Evolutionary conservation across 2,329 filamentous ascomycete species (phyloP).

Genomic region (Myriosclerotinia scirpicola): DNA sequence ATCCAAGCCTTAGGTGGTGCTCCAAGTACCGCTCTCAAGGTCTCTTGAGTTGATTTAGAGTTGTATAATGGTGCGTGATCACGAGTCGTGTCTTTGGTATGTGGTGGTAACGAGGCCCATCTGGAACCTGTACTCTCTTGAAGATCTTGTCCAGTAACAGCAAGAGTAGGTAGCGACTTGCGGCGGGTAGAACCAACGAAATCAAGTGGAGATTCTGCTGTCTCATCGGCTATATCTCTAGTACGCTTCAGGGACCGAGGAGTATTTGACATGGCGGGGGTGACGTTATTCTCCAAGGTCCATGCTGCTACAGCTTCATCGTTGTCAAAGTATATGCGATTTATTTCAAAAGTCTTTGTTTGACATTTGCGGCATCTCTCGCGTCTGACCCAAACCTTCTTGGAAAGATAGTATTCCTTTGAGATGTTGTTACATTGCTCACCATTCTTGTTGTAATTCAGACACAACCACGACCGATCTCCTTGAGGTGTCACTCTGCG

Average conservation of each 20-base stretch:
- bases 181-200: not conserved
- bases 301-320: not conserved
- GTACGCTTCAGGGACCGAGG: not conserved
- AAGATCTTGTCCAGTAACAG: not conserved
- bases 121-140: constrained; percentile 4
- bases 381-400: constrained; percentile 13
- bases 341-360: not conserved
- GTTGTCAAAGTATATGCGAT: constrained; percentile 1
- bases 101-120: constrained; percentile 16
- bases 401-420: constrained; percentile 13
- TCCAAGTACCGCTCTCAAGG: constrained; percentile 7
- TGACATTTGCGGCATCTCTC: constrained; percentile 21
- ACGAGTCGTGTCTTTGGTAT: not conserved
- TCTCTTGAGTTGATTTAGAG: constrained; percentile 3
- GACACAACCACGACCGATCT: constrained; percentile 10
- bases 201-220: not conserved
- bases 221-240: not conserved
- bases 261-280: not conserved
- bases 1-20: constrained; percentile 6
- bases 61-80: constrained; percentile 1
- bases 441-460: not conserved
- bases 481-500: not conserved
- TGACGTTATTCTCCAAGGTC: not conserved
- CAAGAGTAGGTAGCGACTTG: constrained; percentile 6
- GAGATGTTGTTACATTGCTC: constrained; percentile 7